phyloP scores from a whole-genome alignment of 176 grass and related monocot species.

The Aegilops tauschii region DNA sequence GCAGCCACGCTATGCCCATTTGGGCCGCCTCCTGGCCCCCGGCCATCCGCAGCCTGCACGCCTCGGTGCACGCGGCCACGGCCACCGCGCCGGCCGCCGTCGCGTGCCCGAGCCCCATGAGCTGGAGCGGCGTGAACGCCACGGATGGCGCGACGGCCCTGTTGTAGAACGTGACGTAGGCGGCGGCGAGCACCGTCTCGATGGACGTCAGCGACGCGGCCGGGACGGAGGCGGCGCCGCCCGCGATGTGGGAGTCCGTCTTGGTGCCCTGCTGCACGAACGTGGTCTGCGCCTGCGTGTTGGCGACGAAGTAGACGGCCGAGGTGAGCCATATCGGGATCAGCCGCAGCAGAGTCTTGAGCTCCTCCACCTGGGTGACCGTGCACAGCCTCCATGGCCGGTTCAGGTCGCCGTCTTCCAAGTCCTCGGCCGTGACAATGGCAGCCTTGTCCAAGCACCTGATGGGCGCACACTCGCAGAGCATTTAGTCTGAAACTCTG shows the following conservation, averaged over 20 bases:
- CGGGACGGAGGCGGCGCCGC: neutral
- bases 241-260: constrained; percentile 7
- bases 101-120: constrained; percentile 37
- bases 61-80: constrained; percentile 24
- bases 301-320: constrained; percentile 37
- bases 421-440: constrained; percentile 5
- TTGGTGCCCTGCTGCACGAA: constrained; percentile 47
- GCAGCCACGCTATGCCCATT: constrained; percentile 41
- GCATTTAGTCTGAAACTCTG: neutral
- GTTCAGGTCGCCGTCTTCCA: neutral
- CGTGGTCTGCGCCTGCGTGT: constrained; percentile 39
- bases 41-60: constrained; percentile 1
- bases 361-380: constrained; percentile 40
- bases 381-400: constrained; percentile 35
- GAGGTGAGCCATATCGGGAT: constrained; percentile 43
- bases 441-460: constrained; percentile 44
- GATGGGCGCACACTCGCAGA: neutral
- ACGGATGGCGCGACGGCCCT: neutral
- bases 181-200: constrained; percentile 14
- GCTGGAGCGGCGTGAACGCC: constrained; percentile 30
- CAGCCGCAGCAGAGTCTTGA: constrained; percentile 36
- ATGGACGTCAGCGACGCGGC: constrained; percentile 32
- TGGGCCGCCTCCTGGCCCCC: neutral
- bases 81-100: neutral
- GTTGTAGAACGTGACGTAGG: constrained; percentile 19